Evolutionary conservation across 2,329 filamentous ascomycete species (phyloP).

Genomic region (Colletotrichum australisinense): DNA sequence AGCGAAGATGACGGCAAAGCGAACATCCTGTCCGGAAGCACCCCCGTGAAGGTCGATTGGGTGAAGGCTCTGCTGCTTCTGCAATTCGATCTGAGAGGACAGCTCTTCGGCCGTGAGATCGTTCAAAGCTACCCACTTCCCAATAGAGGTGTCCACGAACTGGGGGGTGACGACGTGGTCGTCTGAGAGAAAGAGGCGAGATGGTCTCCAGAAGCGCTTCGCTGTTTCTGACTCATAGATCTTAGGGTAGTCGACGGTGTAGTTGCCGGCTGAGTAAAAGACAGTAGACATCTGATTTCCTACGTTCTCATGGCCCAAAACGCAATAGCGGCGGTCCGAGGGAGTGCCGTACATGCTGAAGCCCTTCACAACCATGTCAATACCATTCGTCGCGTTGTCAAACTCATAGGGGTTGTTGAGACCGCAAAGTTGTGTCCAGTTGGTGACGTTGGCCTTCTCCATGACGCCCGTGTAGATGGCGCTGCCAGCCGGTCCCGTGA

Average conservation of each 20-base stretch:
- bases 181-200: slow-evolving; percentile 25
- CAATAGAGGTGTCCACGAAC: slow-evolving; percentile 32
- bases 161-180: slow-evolving; percentile 31
- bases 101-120: slow-evolving; percentile 23
- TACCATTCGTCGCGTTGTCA: neutral
- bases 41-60: slow-evolving; percentile 34
- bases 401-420: slow-evolving; percentile 6
- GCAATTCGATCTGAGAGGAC: slow-evolving; percentile 6
- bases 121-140: slow-evolving; percentile 26
- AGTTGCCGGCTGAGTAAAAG: slow-evolving; percentile 14
- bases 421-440: slow-evolving; percentile 32
- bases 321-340: slow-evolving; percentile 25
- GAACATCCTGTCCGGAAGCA: slow-evolving; percentile 11
- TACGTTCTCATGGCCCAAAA: slow-evolving; percentile 28
- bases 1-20: slow-evolving; percentile 35
- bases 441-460: slow-evolving; percentile 29
- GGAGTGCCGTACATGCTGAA: slow-evolving; percentile 34
- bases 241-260: slow-evolving; percentile 5
- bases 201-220: slow-evolving; percentile 36
- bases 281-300: slow-evolving; percentile 27
- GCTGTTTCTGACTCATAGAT: slow-evolving; percentile 18
- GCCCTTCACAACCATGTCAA: slow-evolving; percentile 1
- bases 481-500: slow-evolving; percentile 18
- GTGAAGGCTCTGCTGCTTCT: slow-evolving; percentile 20
- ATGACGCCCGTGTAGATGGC: slow-evolving; percentile 35